Base-by-base conservation (phyloP, 2,329 filamentous ascomycete species). In the Botrytis fragariae region DNA sequence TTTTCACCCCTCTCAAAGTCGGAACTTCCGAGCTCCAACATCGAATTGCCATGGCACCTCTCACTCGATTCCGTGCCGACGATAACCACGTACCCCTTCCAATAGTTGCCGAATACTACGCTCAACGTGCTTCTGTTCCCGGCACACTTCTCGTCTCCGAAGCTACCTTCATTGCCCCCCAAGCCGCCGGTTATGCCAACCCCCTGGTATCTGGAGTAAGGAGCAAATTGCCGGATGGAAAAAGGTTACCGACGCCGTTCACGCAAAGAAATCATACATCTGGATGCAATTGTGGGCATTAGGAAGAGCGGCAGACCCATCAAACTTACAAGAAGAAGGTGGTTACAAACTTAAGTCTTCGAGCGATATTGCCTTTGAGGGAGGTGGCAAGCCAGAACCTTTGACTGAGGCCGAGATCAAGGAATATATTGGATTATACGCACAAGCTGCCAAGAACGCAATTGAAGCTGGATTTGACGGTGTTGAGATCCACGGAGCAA, bases 241-340 rank as follows among this genome's bases (percentile, higher is more conserved):
- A 75, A 82, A 84, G 68, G 83, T 91, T 61, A 88, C 87, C 1
- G 84, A 86, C 69, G 87, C 85, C 4, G 89, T 91, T 4, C 89
- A 91, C 81, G 83, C 83, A 42, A 89, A 89, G 78, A 86, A 86
- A 37, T 85, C 84, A 37, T 86, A 84, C 77, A 88, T 91, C 75
- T 91, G 85, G 81, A 77, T 85, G 8, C 90, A 91, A 79, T 81
- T 92, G 2, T 91, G 88, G 88, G 86, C 86, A 1, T 80, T 89
- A 0, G 90, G 90, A 7, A 85, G 90, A 16, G 78, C 81, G 18
- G 78, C 79, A 6, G 14, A 65, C 6, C 65, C 74, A 20, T 48
- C 35, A 2, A 25, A 71, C 8, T 48, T 80, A 51, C 72, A 76
- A 69, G 29, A 42, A 39, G 76, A 76, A 54, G 79, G 79, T 59